Conservation (phyloP, 192 early-diverging fungal genomes). For the Chytriomyces sp. region DNA sequence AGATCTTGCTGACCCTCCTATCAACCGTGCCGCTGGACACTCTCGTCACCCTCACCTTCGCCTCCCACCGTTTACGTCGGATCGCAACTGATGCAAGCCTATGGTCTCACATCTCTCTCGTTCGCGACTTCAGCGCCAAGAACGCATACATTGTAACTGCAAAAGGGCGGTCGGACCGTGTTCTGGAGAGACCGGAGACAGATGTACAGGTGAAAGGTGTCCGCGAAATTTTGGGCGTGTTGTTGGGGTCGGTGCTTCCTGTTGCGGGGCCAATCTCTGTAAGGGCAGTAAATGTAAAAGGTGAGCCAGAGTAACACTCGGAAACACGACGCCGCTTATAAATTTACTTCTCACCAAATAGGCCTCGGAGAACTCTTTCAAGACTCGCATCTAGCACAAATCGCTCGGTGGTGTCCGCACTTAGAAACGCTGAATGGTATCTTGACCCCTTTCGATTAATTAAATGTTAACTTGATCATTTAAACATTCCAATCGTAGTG, state of each 20-base stretch:
- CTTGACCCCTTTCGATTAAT: background rate
- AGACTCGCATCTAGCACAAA: conserved; percentile 28
- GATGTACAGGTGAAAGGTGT: too few relatives aligned
- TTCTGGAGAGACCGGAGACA: too few relatives aligned
- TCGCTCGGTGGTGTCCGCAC: conserved; percentile 32
- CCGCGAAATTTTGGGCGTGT: background rate
- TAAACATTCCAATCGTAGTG: background rate
- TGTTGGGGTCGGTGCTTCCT: background rate
- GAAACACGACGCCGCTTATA: too few relatives aligned
- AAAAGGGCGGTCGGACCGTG: too few relatives aligned
- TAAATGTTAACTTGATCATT: background rate
- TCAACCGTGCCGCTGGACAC: background rate
- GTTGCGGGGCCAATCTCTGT: too few relatives aligned
- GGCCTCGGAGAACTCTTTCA: conserved; percentile 1
- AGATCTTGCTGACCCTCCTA: background rate
- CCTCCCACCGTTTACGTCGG: background rate
- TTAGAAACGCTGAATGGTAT: background rate
- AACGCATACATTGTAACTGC: background rate
- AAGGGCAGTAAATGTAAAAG: background rate
- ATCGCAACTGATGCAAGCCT: background rate
- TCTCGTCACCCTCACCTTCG: background rate
- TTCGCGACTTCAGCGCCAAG: background rate
- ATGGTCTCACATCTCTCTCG: background rate
- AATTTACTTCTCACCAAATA: background rate
- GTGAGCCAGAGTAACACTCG: too few relatives aligned